Conservation (phyloP, 805 yeast genomes). For the Yarrowia sp. region DNA sequence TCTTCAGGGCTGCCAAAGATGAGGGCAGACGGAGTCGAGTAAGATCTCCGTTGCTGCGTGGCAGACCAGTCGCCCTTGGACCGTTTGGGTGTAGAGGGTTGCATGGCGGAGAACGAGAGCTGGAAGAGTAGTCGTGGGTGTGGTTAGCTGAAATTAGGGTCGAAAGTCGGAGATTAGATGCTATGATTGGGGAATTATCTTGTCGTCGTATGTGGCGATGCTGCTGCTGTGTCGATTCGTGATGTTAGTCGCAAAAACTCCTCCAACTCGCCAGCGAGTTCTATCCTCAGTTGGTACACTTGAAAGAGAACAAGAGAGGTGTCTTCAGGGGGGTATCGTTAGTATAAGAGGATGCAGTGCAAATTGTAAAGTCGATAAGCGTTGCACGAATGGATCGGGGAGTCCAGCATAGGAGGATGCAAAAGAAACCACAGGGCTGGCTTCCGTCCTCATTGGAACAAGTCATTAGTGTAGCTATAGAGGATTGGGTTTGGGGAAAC, state of each 20-base stretch:
- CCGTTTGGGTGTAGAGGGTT: conserved; percentile 31
- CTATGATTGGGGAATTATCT: not conserved
- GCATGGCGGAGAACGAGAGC: conserved; percentile 10
- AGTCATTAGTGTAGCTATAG: conserved; percentile 13
- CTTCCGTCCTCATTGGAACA: conserved; percentile 27
- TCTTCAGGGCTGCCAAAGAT: conserved; percentile 32
- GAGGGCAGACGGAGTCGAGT: conserved; percentile 27
- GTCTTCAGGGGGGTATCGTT: conserved; percentile 23
- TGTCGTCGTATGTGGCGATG: conserved; percentile 27
- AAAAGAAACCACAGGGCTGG: conserved; percentile 36
- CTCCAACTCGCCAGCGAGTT: conserved; percentile 39
- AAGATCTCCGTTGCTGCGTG: conserved; percentile 17
- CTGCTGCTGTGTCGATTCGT: not conserved
- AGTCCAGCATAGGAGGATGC: conserved; percentile 25
- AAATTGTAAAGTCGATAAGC: conserved; percentile 26
- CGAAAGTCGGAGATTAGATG: not conserved
- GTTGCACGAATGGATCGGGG: conserved; percentile 14
- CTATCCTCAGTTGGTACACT: conserved; percentile 30
- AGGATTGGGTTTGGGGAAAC: conserved; percentile 29
- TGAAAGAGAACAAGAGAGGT: conserved; percentile 3
- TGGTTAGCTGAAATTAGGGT: conserved; percentile 12
- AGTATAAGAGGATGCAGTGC: conserved; percentile 23
- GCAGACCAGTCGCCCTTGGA: conserved; percentile 25
- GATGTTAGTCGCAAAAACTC: conserved; percentile 14
- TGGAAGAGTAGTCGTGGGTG: too few species aligned